phyloP scores from a whole-genome alignment of 164 flowering plant genomes.

The Magnolia officinalis region DNA sequence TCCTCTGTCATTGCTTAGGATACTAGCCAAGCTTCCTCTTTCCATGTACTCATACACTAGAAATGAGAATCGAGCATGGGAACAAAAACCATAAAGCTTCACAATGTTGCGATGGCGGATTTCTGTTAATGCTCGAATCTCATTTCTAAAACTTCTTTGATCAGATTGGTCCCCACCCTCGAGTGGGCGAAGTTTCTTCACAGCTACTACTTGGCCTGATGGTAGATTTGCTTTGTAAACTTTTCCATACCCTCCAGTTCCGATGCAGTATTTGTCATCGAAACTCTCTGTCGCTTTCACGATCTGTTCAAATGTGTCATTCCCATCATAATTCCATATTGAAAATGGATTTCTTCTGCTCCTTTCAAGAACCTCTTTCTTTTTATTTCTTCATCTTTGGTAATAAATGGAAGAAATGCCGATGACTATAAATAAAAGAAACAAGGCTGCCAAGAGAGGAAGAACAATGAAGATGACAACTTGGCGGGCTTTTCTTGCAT shows the following conservation, averaged over 20 bases:
- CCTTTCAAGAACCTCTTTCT: neutral
- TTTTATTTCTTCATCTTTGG: neutral
- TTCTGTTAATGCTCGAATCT: conserved; percentile 13
- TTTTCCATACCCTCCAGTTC: conserved; percentile 59
- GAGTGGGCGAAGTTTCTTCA: conserved; percentile 36
- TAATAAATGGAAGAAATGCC: neutral
- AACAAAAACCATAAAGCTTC: conserved; percentile 20
- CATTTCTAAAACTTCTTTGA: conserved; percentile 9
- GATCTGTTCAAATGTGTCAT: conserved; percentile 41
- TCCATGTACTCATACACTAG: conserved; percentile 20
- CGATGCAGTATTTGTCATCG: conserved; percentile 42
- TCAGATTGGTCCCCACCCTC: conserved; percentile 8
- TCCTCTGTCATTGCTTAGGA: neutral
- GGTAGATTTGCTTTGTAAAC: conserved; percentile 44
- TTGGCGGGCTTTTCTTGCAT: neutral
- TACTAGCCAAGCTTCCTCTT: conserved; percentile 13
- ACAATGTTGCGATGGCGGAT: conserved; percentile 21
- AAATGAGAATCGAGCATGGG: neutral
- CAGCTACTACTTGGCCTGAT: conserved; percentile 46
- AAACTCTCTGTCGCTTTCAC: conserved; percentile 51
- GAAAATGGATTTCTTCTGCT: neutral
- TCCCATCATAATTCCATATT: conserved; percentile 54
- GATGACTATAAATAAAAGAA: neutral
- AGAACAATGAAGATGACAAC: neutral
- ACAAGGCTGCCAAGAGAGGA: neutral